These are phyloP conservation scores for Rhodotorula sp. DNA, from an alignment of 1,284 basidiomycete genomes.

Conservation along the genomic window DNA sequence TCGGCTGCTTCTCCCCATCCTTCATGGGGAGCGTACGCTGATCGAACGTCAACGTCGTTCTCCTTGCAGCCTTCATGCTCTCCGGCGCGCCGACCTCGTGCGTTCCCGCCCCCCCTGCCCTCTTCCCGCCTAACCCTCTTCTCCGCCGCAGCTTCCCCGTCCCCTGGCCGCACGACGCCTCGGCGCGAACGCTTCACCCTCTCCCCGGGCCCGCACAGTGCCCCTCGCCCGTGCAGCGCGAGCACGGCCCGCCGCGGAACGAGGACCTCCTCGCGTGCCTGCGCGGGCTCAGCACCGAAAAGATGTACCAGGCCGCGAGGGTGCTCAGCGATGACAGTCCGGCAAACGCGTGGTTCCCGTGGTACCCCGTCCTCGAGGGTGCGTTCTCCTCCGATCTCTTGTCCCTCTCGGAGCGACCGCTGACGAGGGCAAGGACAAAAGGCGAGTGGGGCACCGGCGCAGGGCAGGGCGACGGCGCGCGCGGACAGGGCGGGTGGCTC, in stretches of 20 bases:
- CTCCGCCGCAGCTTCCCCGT: constrained; percentile 35
- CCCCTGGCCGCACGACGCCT: constrained; percentile 41
- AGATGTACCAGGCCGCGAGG: constrained; percentile 21
- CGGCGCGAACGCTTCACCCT: constrained; percentile 35
- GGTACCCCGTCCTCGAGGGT: constrained; percentile 29
- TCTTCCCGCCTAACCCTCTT: background rate
- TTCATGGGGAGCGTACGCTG: background rate
- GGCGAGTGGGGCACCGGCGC: constrained; percentile 29
- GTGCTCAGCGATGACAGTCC: constrained; percentile 19
- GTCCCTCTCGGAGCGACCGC: too few relatives aligned
- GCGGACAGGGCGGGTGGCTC: constrained; percentile 32
- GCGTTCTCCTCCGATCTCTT: background rate
- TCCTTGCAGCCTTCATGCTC: constrained; percentile 37
- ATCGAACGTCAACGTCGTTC: background rate
- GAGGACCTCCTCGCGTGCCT: constrained; percentile 29
- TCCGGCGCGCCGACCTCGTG: constrained; percentile 40
- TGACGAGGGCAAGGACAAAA: background rate
- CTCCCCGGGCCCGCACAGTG: constrained; percentile 34
- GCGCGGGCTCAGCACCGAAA: constrained; percentile 2
- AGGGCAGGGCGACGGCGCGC: constrained; percentile 6
- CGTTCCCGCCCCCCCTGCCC: background rate
- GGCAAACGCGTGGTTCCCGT: constrained; percentile 36
- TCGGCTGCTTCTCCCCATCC: background rate
- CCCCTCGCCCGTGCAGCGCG: constrained; percentile 29
- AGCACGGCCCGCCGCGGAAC: constrained; percentile 35